Percentiles rank a stretch among this genome's conserved stretches.
phyloP scores from a whole-genome alignment of 768 basidiomycete species.

The Kwoniella pini region DNA sequence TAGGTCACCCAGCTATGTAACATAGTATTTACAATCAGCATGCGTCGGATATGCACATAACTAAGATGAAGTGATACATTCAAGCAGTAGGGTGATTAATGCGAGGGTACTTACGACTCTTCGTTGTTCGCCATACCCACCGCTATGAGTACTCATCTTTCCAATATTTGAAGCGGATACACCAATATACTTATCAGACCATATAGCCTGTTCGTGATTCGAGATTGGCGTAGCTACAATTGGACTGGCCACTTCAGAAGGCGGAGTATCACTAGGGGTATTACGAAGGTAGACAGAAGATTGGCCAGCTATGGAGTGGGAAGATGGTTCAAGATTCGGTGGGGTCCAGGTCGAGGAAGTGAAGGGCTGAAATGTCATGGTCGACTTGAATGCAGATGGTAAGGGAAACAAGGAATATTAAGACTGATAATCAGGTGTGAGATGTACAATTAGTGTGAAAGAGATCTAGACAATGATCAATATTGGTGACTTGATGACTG shows the following conservation, averaged over 20 bases:
- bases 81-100: neutral
- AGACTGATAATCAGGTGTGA: too few species aligned
- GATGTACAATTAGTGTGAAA: too few species aligned
- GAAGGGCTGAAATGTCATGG: slow-evolving; percentile 23
- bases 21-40: too few species aligned
- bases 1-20: too few species aligned
- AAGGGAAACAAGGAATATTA: too few species aligned
- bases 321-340: neutral
- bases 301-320: neutral
- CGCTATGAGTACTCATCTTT: neutral
- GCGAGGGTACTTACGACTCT: slow-evolving; percentile 6
- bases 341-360: slow-evolving; percentile 9
- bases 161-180: slow-evolving; percentile 11
- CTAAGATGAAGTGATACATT: slow-evolving; percentile 1
- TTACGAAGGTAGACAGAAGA: neutral
- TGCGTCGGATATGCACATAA: slow-evolving; percentile 22
- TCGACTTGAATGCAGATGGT: too few species aligned
- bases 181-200: slow-evolving; percentile 19
- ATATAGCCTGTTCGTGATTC: neutral
- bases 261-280: slow-evolving; percentile 5
- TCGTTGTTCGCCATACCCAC: neutral
- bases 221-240: slow-evolving; percentile 13
- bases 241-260: slow-evolving; percentile 10
- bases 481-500: too few species aligned
- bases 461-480: too few species aligned